These are phyloP conservation scores for Microsporum audouinii DNA, from an alignment of 2,329 filamentous ascomycete species.

Conservation along the genomic window DNA sequence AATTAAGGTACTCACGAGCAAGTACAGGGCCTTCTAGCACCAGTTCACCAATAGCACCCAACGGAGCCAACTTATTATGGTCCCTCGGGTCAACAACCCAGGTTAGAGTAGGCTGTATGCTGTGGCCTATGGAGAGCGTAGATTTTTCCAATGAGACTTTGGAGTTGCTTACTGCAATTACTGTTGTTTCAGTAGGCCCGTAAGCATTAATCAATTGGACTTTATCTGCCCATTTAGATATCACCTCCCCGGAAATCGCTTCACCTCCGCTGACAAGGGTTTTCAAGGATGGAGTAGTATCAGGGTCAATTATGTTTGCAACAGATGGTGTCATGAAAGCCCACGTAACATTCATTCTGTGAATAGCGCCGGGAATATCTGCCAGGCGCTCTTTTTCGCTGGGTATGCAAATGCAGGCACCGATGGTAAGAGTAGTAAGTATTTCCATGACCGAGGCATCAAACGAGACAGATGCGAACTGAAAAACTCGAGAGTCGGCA, in stretches of 20 bases:
- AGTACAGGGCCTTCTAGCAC: constrained; percentile 11
- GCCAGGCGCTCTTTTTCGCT: constrained; percentile 61
- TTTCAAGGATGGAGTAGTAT: constrained; percentile 55
- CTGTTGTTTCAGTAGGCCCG: constrained; percentile 55
- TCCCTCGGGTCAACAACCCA: constrained; percentile 13
- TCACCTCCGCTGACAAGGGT: constrained; percentile 77
- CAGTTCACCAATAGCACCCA: constrained; percentile 12
- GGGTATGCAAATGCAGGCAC: constrained; percentile 66
- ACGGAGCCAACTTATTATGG: constrained; percentile 10
- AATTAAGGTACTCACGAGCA: constrained; percentile 12
- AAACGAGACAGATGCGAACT: constrained; percentile 74
- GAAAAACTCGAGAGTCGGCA: constrained; percentile 55
- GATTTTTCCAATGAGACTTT: constrained; percentile 9
- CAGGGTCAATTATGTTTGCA: constrained; percentile 57
- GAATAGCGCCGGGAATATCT: constrained; percentile 58
- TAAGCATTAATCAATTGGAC: constrained; percentile 64
- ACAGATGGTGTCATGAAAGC: constrained; percentile 78
- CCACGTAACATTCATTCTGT: constrained; percentile 56
- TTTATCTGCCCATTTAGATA: constrained; percentile 54
- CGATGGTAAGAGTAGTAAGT: constrained; percentile 68
- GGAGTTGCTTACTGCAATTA: constrained; percentile 9
- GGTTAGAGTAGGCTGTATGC: constrained; percentile 4
- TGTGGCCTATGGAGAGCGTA: constrained; percentile 10
- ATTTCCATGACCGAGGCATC: constrained; percentile 84
- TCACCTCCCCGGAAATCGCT: constrained; percentile 60